These are phyloP conservation scores for Leccinum longicurvipes DNA, from an alignment of 768 basidiomycete genomes.

Conservation along the genomic window DNA sequence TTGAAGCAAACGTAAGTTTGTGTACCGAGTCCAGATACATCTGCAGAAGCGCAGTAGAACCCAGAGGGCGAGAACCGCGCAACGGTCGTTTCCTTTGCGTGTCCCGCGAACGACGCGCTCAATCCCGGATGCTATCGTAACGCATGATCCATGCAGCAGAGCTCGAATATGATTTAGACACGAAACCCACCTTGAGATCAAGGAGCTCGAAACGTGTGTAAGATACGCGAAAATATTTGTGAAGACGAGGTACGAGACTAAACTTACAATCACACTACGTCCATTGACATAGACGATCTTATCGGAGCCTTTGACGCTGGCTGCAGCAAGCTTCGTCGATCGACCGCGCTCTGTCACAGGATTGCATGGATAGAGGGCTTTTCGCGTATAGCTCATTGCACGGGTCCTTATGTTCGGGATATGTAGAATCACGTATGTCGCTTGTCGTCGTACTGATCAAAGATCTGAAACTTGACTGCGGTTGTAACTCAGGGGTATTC, in stretches of 20 bases:
- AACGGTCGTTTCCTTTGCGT: constrained; percentile 81
- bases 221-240: background rate
- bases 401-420: background rate
- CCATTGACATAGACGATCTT: constrained; percentile 88
- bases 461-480: constrained; percentile 8
- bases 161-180: background rate
- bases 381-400: constrained; percentile 49
- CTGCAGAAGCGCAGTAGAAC: constrained; percentile 93
- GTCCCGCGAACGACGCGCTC: constrained; percentile 69
- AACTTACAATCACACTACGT: constrained; percentile 77
- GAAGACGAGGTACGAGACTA: background rate
- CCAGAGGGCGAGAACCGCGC: constrained; percentile 92
- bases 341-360: constrained; percentile 65
- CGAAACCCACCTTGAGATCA: constrained; percentile 67
- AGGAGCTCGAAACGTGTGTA: constrained; percentile 55
- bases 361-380: constrained; percentile 61
- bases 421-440: background rate
- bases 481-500: constrained; percentile 18
- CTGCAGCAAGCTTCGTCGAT: constrained; percentile 69
- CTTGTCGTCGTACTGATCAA: constrained; percentile 2
- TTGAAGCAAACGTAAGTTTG: no score
- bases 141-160: background rate
- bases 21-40: constrained; percentile 75
- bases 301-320: constrained; percentile 47
- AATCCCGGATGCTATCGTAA: constrained; percentile 57